Base-by-base conservation (phyloP, 495 filamentous ascomycete species). In the Lophium mytilinum region DNA sequence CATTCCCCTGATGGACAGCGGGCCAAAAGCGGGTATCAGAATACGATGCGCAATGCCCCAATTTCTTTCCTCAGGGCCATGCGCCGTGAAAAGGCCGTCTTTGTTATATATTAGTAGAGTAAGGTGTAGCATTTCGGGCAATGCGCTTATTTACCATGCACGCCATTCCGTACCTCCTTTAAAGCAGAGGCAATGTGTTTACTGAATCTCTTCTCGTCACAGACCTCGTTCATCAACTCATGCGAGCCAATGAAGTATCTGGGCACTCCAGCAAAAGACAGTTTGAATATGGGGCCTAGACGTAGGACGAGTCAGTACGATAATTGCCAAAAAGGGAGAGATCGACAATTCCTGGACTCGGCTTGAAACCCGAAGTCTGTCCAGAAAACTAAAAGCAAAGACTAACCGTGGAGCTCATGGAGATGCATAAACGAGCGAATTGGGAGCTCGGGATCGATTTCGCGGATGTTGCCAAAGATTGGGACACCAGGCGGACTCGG, bases 21-120 rank as follows among this genome's bases (percentile, higher is more conserved):
- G 56, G 10, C 56, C 56, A 39, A 58, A 58, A 14, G 48, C 50
- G 8, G 56, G 56, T 9, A 53, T 9, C 4, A 58, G 50, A n/a
- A 58, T 42, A 34, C 56, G 49, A 48, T 58, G 56, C n/a, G 56
- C 56, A 45, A 58, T 58, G 53, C 56, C 56, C 56, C 56, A 58
- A 53, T 58, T 53, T 18, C 53, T 49, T 50, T 58, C 56, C 15
- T 58, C 49, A 12, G 56, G 21, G 10, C 56, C 56, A 33, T 47
- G 48, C 21, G 56, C 39, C 6, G 56, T 58, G 15, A 58, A 58
- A 0, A 58, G 34, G 10, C 56, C 56, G 40, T 58, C 55, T 52
- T 15, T 21, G 10, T 15, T 19, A 19, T 6, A 19, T 6, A 45
- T 42, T 37, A 52, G 15, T 19, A 50, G 15, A 14, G n/a, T 42